A percentile compares a stretch with the other conserved stretches of the same genome.
phyloP scores from a whole-genome alignment of 2,329 filamentous ascomycete genomes.

The Bipolaris sorokiniana region DNA sequence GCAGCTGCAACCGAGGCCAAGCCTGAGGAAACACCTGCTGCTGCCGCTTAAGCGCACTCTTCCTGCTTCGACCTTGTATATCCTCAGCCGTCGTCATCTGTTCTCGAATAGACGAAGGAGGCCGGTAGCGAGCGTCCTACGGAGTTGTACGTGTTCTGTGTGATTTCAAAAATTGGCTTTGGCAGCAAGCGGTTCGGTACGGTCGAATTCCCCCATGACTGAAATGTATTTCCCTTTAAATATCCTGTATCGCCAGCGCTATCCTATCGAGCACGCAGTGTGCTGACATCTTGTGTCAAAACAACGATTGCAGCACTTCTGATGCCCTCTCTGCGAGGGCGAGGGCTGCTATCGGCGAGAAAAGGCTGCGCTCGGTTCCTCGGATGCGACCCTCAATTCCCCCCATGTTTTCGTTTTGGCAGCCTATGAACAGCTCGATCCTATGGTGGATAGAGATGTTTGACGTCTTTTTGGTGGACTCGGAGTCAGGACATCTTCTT shows the following conservation, averaged over 20 bases:
- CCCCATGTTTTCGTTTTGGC: constrained; percentile 41
- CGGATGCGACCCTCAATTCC: constrained; percentile 43
- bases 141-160: constrained; percentile 48
- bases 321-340: constrained; percentile 35
- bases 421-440: constrained; percentile 33
- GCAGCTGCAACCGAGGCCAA: constrained; percentile 48
- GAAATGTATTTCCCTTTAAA: constrained; percentile 47
- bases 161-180: constrained; percentile 51
- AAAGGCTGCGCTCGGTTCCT: constrained; percentile 39
- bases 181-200: constrained; percentile 50
- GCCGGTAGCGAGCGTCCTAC: constrained; percentile 47
- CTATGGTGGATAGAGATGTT: constrained; percentile 34
- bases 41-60: constrained; percentile 43
- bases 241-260: constrained; percentile 35
- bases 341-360: constrained; percentile 29
- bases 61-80: constrained; percentile 43
- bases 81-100: constrained; percentile 42
- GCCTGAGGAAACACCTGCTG: constrained; percentile 43
- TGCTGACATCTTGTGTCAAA: constrained; percentile 24
- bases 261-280: constrained; percentile 33
- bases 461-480: constrained; percentile 29
- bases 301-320: constrained; percentile 23
- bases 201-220: constrained; percentile 49
- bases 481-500: constrained; percentile 30
- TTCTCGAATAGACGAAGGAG: constrained; percentile 42